Evolutionary conservation across 176 grass and related monocot species (phyloP).

Genomic region (Ampelocalamus luodianensis): DNA sequence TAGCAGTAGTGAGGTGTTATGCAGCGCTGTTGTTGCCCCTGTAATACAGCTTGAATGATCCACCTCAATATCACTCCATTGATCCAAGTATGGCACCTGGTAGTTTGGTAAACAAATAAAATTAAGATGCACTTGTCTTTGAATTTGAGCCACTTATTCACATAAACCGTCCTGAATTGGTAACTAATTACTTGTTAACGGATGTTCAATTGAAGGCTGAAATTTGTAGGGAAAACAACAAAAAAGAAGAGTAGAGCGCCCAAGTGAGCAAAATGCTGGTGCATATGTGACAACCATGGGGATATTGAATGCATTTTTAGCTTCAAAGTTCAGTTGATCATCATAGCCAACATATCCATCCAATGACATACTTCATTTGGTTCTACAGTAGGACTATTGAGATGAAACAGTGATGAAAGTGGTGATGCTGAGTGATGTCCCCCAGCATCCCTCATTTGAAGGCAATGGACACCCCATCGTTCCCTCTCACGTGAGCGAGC

Average conservation of each 20-base stretch:
- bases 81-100: slow-evolving; percentile 64
- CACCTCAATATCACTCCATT: slow-evolving; percentile 56
- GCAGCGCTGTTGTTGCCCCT: slow-evolving; percentile 62
- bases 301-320: background rate
- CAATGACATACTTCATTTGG: background rate
- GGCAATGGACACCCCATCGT: background rate
- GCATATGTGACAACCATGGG: slow-evolving; percentile 1
- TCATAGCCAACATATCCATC: background rate
- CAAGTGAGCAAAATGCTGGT: background rate
- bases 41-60: slow-evolving; percentile 65
- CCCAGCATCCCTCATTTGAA: background rate
- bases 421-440: background rate
- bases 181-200: background rate
- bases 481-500: background rate
- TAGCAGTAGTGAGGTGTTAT: slow-evolving; percentile 66
- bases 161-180: background rate
- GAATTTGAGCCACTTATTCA: background rate
- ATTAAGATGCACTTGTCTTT: background rate
- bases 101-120: slow-evolving; percentile 3
- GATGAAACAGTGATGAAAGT: background rate
- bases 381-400: background rate
- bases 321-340: background rate
- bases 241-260: background rate
- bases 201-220: background rate
- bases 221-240: background rate